Conservation (phyloP, 2,329 filamentous ascomycete genomes). For the Sordariomycetes sp. region DNA sequence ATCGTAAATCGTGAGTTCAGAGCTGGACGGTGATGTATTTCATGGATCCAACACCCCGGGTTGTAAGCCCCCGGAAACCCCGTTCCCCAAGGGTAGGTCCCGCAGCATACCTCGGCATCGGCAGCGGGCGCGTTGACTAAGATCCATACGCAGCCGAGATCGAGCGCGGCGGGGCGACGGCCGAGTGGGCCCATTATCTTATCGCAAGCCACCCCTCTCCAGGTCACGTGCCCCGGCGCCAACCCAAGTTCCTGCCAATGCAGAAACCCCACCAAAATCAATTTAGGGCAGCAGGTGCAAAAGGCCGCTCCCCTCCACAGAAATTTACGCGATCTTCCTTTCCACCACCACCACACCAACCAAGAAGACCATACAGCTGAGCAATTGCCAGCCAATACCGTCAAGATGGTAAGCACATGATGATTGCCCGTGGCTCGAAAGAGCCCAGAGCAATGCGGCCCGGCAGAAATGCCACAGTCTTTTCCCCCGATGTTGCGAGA, state of each 20-base stretch:
- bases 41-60: background rate
- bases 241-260: background rate
- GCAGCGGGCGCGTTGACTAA: background rate
- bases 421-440: background rate
- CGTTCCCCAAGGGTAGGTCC: background rate
- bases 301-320: conserved; percentile 24
- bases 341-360: conserved; percentile 4
- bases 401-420: conserved; percentile 60
- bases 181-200: no score
- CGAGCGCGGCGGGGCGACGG: background rate
- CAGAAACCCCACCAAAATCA: conserved; percentile 2
- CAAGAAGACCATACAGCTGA: conserved; percentile 3
- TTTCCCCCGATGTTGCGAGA: background rate
- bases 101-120: background rate
- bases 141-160: background rate
- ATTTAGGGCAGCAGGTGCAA: conserved; percentile 3
- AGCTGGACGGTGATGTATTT: background rate
- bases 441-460: background rate
- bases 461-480: conserved; percentile 33
- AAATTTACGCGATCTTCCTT: conserved; percentile 13
- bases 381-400: conserved; percentile 22
- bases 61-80: background rate
- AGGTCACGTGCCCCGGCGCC: conserved; percentile 1
- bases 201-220: background rate
- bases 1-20: background rate